Percentiles rank a stretch among this genome's conserved stretches.
phyloP scores from a whole-genome alignment of 2,329 filamentous ascomycete species.

The Colletotrichum cereale region DNA sequence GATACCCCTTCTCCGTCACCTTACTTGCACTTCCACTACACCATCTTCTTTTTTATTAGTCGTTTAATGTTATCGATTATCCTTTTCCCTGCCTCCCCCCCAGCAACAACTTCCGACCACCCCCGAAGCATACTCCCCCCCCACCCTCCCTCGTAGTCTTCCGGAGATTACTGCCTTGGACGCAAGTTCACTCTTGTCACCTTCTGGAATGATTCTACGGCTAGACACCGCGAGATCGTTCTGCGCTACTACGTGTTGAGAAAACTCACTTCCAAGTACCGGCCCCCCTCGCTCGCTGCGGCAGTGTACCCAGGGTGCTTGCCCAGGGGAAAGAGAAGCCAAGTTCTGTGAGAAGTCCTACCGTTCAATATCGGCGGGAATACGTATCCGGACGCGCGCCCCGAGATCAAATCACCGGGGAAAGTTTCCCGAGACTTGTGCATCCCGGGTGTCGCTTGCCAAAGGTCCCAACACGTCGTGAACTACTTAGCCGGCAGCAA shows the following conservation, averaged over 20 bases:
- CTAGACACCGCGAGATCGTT: background rate
- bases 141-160: conserved; percentile 20
- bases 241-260: conserved; percentile 11
- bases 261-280: background rate
- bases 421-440: conserved; percentile 7
- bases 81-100: background rate
- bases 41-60: background rate
- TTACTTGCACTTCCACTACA: conserved; percentile 7
- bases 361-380: background rate
- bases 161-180: conserved; percentile 24
- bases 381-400: background rate
- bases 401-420: background rate
- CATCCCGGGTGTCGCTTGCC: background rate
- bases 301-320: too few species aligned
- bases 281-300: conserved; percentile 7
- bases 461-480: background rate
- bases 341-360: conserved; percentile 5
- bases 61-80: conserved; percentile 2
- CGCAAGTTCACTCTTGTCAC: conserved; percentile 19
- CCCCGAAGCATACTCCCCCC: background rate
- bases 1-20: background rate
- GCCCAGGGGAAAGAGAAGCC: background rate
- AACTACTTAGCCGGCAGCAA: background rate
- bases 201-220: conserved; percentile 35
- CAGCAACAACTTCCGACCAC: background rate